Conservation (phyloP, 2,329 filamentous ascomycete genomes). For the Allantophomopsis lycopodina region DNA sequence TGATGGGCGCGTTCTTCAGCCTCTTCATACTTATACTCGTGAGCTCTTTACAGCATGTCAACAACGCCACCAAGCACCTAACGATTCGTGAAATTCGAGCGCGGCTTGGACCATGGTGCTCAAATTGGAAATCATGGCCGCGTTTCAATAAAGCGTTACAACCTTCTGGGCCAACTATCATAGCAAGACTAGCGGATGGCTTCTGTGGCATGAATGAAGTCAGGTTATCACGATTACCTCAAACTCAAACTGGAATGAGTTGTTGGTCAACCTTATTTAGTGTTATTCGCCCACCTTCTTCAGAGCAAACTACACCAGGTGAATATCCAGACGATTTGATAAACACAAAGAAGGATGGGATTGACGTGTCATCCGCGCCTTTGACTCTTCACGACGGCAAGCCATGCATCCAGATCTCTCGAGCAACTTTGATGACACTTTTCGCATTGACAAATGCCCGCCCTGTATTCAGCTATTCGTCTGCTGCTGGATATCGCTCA, state of each 20-base stretch:
- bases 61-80: constrained; percentile 4
- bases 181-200: constrained; percentile 2
- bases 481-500: constrained; percentile 17
- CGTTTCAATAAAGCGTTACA: neutral
- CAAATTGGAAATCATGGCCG: neutral
- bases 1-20: no score
- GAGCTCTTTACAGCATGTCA: no score
- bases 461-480: constrained; percentile 16
- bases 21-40: no score
- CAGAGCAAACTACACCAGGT: no score
- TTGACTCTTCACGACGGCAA: constrained; percentile 1
- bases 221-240: constrained; percentile 1
- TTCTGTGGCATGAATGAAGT: constrained; percentile 3
- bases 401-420: constrained; percentile 3
- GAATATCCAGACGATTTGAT: neutral
- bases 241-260: constrained; percentile 1
- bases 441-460: constrained; percentile 14
- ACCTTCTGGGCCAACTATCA: constrained; percentile 1
- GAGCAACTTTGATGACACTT: constrained; percentile 4
- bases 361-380: neutral
- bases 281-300: neutral
- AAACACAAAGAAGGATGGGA: neutral
- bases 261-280: constrained; percentile 2
- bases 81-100: neutral
- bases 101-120: neutral